These are phyloP conservation scores for Neonectria coccinea DNA, from an alignment of 2,329 filamentous ascomycete species.

Conservation along the genomic window DNA sequence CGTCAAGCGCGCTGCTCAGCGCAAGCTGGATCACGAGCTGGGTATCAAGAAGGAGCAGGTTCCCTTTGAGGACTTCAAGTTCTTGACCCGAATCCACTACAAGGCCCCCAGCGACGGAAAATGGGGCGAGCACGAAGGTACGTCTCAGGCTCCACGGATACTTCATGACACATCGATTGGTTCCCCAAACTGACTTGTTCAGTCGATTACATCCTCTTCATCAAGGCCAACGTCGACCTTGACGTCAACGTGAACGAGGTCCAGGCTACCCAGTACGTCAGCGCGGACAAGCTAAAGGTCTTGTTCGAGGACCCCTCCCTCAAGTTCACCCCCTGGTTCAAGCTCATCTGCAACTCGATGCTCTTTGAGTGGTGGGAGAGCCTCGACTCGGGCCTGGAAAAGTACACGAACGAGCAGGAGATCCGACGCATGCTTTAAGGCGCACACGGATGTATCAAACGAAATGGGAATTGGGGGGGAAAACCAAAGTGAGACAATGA, in stretches of 20 bases:
- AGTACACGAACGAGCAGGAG: constrained; percentile 85
- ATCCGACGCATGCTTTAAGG: constrained; percentile 81
- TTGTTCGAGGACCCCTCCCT: constrained; percentile 85
- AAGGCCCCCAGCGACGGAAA: constrained; percentile 96
- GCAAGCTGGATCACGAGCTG: constrained; percentile 94
- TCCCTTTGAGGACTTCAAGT: constrained; percentile 89
- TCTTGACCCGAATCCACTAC: constrained; percentile 97
- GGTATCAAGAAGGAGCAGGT: constrained; percentile 92
- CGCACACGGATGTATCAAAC: neutral
- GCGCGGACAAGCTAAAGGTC: constrained; percentile 81
- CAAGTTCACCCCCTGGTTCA: constrained; percentile 98
- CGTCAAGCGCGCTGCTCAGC: constrained; percentile 90
- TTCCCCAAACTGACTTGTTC: constrained; percentile 33
- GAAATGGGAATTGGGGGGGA: constrained; percentile 7
- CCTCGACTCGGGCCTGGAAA: constrained; percentile 82
- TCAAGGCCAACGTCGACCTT: constrained; percentile 91
- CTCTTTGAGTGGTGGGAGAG: constrained; percentile 97
- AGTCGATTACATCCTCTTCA: constrained; percentile 99
- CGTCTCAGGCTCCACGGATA: constrained; percentile 51
- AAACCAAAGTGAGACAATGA: constrained; percentile 19
- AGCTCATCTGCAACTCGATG: constrained; percentile 97
- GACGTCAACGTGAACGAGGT: constrained; percentile 89
- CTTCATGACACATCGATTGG: neutral
- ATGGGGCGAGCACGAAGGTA: constrained; percentile 99
- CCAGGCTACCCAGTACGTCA: constrained; percentile 85